Evolutionary conservation across 2,329 filamentous ascomycete genomes (phyloP).

Genomic region (Xylariomycetidae sp.): DNA sequence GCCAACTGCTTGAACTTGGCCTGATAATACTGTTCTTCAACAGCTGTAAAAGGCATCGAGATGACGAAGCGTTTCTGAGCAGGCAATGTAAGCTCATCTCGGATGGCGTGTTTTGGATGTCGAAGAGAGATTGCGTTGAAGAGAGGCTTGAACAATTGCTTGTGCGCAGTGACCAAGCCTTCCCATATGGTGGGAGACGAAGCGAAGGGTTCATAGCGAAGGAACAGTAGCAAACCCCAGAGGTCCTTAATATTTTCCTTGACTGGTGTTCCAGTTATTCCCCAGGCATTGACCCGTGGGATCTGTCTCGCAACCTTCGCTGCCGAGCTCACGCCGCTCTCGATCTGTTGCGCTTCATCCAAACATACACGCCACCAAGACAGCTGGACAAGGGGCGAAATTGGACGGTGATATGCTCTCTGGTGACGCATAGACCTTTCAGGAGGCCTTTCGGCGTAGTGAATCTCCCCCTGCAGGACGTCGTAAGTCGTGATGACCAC

Average conservation of each 20-base stretch:
- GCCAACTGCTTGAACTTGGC: slow-evolving; percentile 73
- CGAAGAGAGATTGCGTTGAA: slow-evolving; percentile 72
- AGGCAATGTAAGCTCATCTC: slow-evolving; percentile 74
- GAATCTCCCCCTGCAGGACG: slow-evolving; percentile 73
- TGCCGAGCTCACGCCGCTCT: slow-evolving; percentile 79
- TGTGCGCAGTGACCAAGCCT: slow-evolving; percentile 56
- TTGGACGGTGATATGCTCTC: slow-evolving; percentile 60
- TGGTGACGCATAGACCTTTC: slow-evolving; percentile 62
- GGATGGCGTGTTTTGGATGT: slow-evolving; percentile 78
- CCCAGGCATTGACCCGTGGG: slow-evolving; percentile 85
- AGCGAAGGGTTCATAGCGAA: slow-evolving; percentile 73
- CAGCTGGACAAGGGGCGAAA: slow-evolving; percentile 74
- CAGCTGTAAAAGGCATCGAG: slow-evolving; percentile 80
- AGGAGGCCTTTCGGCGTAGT: slow-evolving; percentile 68
- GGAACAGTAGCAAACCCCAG: slow-evolving; percentile 74
- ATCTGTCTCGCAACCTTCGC: slow-evolving; percentile 76
- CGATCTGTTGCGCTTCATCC: slow-evolving; percentile 87
- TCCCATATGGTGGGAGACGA: slow-evolving; percentile 63
- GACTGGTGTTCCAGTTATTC: slow-evolving; percentile 85
- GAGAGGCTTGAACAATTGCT: slow-evolving; percentile 60
- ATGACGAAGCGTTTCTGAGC: slow-evolving; percentile 82
- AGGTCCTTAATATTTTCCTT: slow-evolving; percentile 75
- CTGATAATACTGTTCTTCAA: slow-evolving; percentile 87
- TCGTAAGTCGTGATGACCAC: slow-evolving; percentile 62
- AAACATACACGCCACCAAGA: slow-evolving; percentile 83